Percentiles rank a stretch among this genome's conserved stretches.
phyloP scores from a whole-genome alignment of 805 yeast genomes.

The Hanseniaspora nectarophila region DNA sequence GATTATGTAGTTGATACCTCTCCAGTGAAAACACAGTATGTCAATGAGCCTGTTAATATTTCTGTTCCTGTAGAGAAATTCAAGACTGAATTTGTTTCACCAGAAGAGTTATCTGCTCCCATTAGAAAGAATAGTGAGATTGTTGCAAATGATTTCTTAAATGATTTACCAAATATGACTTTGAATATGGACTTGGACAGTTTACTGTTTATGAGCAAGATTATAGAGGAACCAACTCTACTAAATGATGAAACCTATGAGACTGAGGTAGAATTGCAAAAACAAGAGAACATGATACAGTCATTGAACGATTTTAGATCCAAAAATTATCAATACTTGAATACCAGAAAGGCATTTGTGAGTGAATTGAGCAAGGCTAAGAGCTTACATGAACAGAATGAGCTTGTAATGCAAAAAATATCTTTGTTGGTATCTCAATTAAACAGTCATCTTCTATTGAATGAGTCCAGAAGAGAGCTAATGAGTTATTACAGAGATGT shows the following conservation, averaged over 20 bases:
- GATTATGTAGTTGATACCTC: background rate
- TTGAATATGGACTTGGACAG: conserved; percentile 19
- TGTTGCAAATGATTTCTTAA: background rate
- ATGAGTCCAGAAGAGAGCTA: conserved; percentile 11
- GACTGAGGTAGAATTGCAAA: conserved; percentile 14
- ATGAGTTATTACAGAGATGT: conserved; percentile 6
- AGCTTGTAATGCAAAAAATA: conserved; percentile 25
- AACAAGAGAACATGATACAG: conserved; percentile 15
- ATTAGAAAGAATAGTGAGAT: background rate
- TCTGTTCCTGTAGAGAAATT: conserved; percentile 14
- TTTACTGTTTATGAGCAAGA: conserved; percentile 21
- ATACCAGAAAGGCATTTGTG: conserved; percentile 31
- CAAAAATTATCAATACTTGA: conserved; percentile 22
- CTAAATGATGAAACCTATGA: conserved; percentile 18
- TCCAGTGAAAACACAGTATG: background rate
- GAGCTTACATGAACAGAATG: conserved; percentile 14
- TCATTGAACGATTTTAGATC: conserved; percentile 4
- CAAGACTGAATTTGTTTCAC: conserved; percentile 20
- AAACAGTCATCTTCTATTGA: conserved; percentile 39
- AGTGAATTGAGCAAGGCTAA: conserved; percentile 39
- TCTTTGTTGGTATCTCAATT: conserved; percentile 38
- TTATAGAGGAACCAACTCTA: conserved; percentile 20
- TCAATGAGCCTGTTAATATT: background rate
- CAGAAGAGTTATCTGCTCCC: background rate
- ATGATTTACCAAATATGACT: conserved; percentile 16